Conservation (phyloP, 495 filamentous ascomycete species). For the Tuber calosporum region DNA sequence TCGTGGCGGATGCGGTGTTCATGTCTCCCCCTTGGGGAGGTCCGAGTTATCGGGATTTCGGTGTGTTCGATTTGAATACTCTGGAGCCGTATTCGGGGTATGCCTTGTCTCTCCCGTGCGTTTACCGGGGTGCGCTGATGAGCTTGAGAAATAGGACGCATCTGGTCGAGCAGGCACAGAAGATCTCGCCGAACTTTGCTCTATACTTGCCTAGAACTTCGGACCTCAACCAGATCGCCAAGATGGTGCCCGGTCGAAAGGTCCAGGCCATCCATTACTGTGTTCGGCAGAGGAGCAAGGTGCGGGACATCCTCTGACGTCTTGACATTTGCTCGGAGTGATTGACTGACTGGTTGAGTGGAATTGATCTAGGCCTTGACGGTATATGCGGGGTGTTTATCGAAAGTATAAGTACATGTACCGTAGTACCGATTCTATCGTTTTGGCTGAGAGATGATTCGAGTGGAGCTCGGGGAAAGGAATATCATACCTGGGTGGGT, state of each 20-base stretch:
- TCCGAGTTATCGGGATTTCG: constrained; percentile 65
- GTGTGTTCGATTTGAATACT: constrained; percentile 72
- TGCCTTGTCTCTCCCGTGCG: constrained; percentile 41
- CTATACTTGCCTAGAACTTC: constrained; percentile 86
- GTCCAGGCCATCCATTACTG: constrained; percentile 83
- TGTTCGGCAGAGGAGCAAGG: constrained; percentile 82
- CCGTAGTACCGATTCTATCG: not conserved
- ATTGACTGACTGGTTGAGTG: not conserved
- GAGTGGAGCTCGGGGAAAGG: not conserved
- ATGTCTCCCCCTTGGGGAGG: constrained; percentile 95
- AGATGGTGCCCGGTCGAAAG: constrained; percentile 47
- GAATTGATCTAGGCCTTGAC: constrained; percentile 29
- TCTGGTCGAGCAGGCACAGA: constrained; percentile 27
- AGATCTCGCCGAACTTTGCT: constrained; percentile 52
- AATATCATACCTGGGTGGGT: not conserved
- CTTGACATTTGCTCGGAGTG: not conserved
- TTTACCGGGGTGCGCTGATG: not conserved
- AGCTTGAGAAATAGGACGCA: constrained; percentile 3
- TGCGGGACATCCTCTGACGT: not conserved
- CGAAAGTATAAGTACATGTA: constrained; percentile 11
- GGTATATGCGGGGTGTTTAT: constrained; percentile 30
- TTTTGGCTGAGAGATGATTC: not conserved
- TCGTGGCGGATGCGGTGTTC: constrained; percentile 63
- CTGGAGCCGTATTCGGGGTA: constrained; percentile 76
- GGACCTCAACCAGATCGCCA: constrained; percentile 73